Evolutionary conservation across 2,329 filamentous ascomycete genomes (phyloP).

Genomic region (Colletotrichum magnum): DNA sequence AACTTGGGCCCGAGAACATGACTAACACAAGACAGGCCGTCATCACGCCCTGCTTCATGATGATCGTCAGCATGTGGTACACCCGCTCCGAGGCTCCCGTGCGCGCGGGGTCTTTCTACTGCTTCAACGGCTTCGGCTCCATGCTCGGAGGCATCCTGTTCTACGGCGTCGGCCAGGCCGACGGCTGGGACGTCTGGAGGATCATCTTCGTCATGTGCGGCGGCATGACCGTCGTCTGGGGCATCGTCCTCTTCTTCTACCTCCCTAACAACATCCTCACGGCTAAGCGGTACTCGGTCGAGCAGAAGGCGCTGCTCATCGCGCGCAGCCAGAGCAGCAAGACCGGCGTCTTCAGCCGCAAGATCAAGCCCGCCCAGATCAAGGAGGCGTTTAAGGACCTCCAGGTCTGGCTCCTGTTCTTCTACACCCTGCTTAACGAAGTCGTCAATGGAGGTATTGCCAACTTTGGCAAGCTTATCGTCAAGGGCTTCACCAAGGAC

Average conservation of each 20-base stretch:
- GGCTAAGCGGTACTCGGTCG: constrained; percentile 70
- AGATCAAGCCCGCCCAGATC: constrained; percentile 56
- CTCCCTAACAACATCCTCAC: constrained; percentile 62
- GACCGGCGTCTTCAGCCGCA: constrained; percentile 57
- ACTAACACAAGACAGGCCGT: constrained; percentile 36
- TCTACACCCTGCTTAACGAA: constrained; percentile 46
- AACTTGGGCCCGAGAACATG: background rate
- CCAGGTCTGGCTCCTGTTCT: constrained; percentile 59
- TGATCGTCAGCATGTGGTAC: constrained; percentile 51
- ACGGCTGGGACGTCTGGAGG: constrained; percentile 42
- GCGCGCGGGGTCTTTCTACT: constrained; percentile 41
- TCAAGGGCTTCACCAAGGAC: constrained; percentile 50
- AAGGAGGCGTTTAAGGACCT: constrained; percentile 57
- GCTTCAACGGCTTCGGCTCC: constrained; percentile 38
- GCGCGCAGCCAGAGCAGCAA: constrained; percentile 60
- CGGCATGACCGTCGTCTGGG: constrained; percentile 40
- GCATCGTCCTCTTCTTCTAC: constrained; percentile 44
- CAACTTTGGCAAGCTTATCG: constrained; percentile 45
- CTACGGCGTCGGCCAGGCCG: constrained; percentile 45
- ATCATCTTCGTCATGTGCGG: constrained; percentile 46
- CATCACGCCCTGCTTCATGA: constrained; percentile 48
- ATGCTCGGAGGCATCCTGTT: constrained; percentile 41
- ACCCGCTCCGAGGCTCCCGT: constrained; percentile 44
- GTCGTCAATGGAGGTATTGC: constrained; percentile 45
- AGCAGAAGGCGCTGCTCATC: constrained; percentile 69